Evolutionary conservation across 768 basidiomycete genomes (phyloP).

Genomic region (Cyclocybe aegerita): DNA sequence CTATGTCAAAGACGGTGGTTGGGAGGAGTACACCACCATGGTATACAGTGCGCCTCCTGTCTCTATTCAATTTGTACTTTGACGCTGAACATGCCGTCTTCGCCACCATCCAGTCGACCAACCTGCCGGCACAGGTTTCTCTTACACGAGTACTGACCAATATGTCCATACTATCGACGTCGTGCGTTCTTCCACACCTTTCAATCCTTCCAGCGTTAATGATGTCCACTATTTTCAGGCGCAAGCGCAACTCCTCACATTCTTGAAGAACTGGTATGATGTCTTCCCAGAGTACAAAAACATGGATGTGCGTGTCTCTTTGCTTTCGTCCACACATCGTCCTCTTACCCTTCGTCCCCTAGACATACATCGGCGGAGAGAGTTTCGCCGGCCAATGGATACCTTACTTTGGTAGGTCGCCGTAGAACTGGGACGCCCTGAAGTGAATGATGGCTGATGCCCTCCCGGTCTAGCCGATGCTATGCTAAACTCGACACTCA

Average conservation of each 20-base stretch:
- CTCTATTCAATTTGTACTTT: conserved; percentile 2
- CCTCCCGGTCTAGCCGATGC: conserved; percentile 59
- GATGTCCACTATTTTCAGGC: conserved; percentile 45
- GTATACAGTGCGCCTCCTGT: conserved; percentile 67
- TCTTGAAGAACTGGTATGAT: conserved; percentile 83
- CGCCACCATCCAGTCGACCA: conserved; percentile 75
- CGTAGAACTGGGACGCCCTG: neutral
- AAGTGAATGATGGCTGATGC: neutral
- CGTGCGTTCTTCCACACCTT: conserved; percentile 28
- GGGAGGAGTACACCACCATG: conserved; percentile 97
- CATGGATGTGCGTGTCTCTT: conserved; percentile 67
- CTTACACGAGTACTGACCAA: conserved; percentile 81
- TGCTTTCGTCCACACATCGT: neutral
- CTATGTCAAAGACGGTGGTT: conserved; percentile 78
- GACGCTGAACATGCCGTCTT: conserved; percentile 1
- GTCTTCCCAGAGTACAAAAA: conserved; percentile 87
- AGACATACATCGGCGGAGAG: conserved; percentile 97
- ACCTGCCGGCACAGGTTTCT: conserved; percentile 94
- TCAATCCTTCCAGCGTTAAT: conserved; percentile 1
- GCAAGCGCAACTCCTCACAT: conserved; percentile 75
- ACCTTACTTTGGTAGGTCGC: conserved; percentile 79
- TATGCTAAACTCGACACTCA: conserved; percentile 59
- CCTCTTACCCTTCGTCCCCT: conserved; percentile 4
- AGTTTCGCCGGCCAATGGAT: conserved; percentile 98
- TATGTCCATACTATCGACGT: conserved; percentile 80